These are phyloP conservation scores for Chlorella vulgaris DNA, from an alignment of 139 green algal species.

Conservation along the genomic window DNA sequence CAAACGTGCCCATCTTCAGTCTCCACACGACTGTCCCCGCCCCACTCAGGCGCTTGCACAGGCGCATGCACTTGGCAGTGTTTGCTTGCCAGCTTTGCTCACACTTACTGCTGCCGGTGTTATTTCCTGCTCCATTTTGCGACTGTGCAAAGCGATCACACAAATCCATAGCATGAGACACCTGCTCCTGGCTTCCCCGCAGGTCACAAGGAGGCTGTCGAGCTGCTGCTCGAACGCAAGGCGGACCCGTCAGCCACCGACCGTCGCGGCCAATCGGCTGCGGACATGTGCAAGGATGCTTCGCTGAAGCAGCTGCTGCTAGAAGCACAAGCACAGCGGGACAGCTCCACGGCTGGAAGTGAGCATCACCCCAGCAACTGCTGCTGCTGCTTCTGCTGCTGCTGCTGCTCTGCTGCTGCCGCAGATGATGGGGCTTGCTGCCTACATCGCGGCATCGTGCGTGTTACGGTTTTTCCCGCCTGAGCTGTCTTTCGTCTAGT, in stretches of 20 bases:
- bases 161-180: no score
- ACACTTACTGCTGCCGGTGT: no score
- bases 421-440: background rate
- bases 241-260: slow-evolving; percentile 60
- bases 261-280: slow-evolving; percentile 56
- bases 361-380: background rate
- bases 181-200: background rate
- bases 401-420: background rate
- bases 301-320: slow-evolving; percentile 36
- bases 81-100: no score
- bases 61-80: no score
- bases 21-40: no score
- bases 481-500: no score
- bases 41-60: no score
- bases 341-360: slow-evolving; percentile 24
- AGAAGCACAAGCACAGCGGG: background rate
- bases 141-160: no score
- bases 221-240: slow-evolving; percentile 69
- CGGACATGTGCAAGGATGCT: slow-evolving; percentile 48
- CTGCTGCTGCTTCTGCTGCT: background rate
- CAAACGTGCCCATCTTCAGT: background rate
- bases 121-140: no score
- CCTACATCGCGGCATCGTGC: background rate
- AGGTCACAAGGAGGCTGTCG: slow-evolving; percentile 60
- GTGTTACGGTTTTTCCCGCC: background rate